Evolutionary conservation across 148 eudicot species (phyloP).

Genomic region (Arctostaphylos glauca): DNA sequence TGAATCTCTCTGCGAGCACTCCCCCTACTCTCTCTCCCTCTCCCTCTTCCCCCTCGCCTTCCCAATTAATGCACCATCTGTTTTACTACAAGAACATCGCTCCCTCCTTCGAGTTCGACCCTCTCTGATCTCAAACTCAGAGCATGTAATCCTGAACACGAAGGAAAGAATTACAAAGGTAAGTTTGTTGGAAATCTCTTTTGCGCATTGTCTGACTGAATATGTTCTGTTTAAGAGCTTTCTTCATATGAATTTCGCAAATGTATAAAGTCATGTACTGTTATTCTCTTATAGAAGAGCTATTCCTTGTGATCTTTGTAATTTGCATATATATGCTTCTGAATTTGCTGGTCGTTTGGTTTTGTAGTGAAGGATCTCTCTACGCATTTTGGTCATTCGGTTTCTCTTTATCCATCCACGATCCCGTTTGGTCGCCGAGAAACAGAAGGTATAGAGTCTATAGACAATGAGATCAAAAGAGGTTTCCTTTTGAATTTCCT

Average conservation of each 20-base stretch:
- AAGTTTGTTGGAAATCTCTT: background rate
- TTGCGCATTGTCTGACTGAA: background rate
- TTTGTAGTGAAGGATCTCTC: background rate
- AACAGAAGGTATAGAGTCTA: background rate
- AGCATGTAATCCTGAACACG: background rate
- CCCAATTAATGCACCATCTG: background rate
- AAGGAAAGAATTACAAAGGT: background rate
- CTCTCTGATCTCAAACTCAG: background rate
- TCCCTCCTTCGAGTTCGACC: background rate
- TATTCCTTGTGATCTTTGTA: background rate
- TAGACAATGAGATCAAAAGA: background rate
- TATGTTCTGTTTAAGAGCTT: background rate
- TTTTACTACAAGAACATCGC: background rate
- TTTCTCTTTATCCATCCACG: background rate
- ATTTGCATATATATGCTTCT: background rate
- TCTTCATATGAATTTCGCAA: background rate
- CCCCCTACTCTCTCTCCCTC: background rate
- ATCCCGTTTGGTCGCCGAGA: constrained; percentile 9
- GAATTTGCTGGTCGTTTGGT: background rate
- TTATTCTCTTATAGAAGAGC: too few relatives aligned
- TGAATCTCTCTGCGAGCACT: too few relatives aligned
- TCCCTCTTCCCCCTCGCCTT: background rate
- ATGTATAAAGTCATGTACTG: background rate
- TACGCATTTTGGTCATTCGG: background rate
- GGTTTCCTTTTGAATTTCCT: background rate